Evolutionary conservation across 805 yeast genomes (phyloP), one percentile per base, ranked within the genome.

Genomic region (Metschnikowia lunata): DNA sequence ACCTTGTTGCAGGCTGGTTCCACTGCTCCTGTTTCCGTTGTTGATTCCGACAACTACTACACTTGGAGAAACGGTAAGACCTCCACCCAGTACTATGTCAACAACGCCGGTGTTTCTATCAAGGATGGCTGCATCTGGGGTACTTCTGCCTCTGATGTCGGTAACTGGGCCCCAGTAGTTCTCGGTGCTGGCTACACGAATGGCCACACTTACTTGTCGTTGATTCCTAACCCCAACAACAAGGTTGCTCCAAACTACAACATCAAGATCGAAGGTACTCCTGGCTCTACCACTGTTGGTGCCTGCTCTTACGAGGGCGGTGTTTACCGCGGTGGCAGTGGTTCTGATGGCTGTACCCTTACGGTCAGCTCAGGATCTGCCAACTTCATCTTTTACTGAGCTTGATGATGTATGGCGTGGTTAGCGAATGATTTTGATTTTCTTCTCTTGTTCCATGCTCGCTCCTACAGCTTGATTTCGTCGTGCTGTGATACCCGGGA

Each of bases 141-240:
- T 60, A 58, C 70, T 31, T 52, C 71, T 9, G 78, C 80, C 41
- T 66, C 79, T 33, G 79, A 76, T 48, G 72, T 79, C 51, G 88
- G 89, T 67, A 83, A 83, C 78, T 83, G 88, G 87, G 87, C 88
- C 42, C 88, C 88, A 54, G 73, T 83, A 46, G 84, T 80, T 52
- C 69, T 85, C 45, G 95, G 95, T 65, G 85, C 88, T 45, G 95
- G 95, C 57, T 74, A 65, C 65, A 71, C 74, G 37, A 67, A 67
- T 48, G 85, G 84, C 47, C 68, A 72, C 55, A 72, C 85, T 38
- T 83, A 83, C 74, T 71, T 83, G 53, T 82, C 88, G 1, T 70
- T 83, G 67, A 83, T 83, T 68, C 88, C 88, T 63, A 83, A 83
- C 69, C 89, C 89, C 54, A 83, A 83, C 75, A 83, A 83, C 74